Evolutionary conservation across 169 alveolate genomes (phyloP).

Genomic region (Plasmodium relictum): DNA sequence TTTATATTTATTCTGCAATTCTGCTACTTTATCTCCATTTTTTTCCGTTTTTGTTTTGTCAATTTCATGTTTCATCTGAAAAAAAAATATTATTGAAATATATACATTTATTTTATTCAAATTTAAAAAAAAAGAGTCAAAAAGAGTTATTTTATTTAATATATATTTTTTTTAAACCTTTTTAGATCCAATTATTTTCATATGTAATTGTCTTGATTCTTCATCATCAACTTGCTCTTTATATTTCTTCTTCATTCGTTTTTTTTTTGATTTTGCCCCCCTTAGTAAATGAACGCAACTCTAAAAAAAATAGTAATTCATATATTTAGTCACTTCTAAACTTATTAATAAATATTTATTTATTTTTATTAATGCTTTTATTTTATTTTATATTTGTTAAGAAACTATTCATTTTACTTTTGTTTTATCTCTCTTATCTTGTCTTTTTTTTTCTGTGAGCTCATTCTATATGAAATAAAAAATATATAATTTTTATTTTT

Average conservation of each 20-base stretch:
- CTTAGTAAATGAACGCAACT: slow-evolving; percentile 51
- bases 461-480: too few relatives aligned
- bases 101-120: too few relatives aligned
- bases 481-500: too few relatives aligned
- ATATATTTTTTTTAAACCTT: slow-evolving; percentile 16
- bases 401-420: too few relatives aligned
- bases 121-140: background rate
- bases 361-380: too few relatives aligned
- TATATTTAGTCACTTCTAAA: background rate
- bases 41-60: slow-evolving; percentile 35
- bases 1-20: slow-evolving; percentile 29
- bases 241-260: slow-evolving; percentile 65
- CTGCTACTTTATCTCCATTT: background rate
- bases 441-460: too few relatives aligned
- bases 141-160: background rate
- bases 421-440: too few relatives aligned
- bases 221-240: slow-evolving; percentile 59
- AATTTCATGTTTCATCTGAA: slow-evolving; percentile 68
- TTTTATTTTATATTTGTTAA: too few relatives aligned
- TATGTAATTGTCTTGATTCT: slow-evolving; percentile 50
- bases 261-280: slow-evolving; percentile 67
- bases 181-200: slow-evolving; percentile 63
- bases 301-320: slow-evolving; percentile 15
- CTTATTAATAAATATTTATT: too few relatives aligned
- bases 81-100: background rate